Percentiles rank a stretch among this genome's conserved stretches.
These are phyloP conservation scores for Colletotrichum shisoi DNA, from an alignment of 2,329 filamentous ascomycete genomes.

Conservation along the genomic window DNA sequence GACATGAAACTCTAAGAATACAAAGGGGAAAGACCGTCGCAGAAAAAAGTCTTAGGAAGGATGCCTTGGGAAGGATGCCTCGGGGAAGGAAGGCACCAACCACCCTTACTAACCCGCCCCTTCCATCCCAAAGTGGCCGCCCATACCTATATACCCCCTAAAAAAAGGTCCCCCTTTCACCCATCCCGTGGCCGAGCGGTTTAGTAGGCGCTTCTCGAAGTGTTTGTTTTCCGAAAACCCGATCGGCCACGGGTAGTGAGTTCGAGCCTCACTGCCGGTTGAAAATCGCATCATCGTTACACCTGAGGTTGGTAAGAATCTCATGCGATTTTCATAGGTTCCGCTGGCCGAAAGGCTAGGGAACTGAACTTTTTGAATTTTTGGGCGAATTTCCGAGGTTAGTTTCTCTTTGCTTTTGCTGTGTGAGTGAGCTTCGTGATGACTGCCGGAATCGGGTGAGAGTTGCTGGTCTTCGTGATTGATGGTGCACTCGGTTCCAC, in stretches of 20 bases:
- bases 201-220: conserved; percentile 14
- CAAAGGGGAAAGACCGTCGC: background rate
- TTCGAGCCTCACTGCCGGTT: conserved; percentile 21
- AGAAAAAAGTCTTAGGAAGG: background rate
- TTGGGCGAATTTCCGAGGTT: background rate
- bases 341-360: background rate
- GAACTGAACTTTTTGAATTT: conserved; percentile 6
- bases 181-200: conserved; percentile 14
- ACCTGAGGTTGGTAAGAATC: conserved; percentile 34
- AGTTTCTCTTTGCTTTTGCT: background rate
- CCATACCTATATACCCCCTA: background rate
- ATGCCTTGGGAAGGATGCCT: background rate
- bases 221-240: conserved; percentile 10
- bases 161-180: background rate
- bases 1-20: too few relatives aligned
- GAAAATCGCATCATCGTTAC: conserved; percentile 27
- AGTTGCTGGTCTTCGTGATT: too few relatives aligned
- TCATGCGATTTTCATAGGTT: conserved; percentile 21
- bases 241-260: conserved; percentile 19
- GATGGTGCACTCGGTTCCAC: too few relatives aligned
- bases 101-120: background rate
- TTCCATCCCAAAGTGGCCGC: background rate
- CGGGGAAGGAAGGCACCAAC: background rate
- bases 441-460: too few relatives aligned
- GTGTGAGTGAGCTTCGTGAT: too few relatives aligned